These are phyloP conservation scores for Eragrostis nindensis DNA, from an alignment of 176 grass and related monocot genomes.

Conservation along the genomic window DNA sequence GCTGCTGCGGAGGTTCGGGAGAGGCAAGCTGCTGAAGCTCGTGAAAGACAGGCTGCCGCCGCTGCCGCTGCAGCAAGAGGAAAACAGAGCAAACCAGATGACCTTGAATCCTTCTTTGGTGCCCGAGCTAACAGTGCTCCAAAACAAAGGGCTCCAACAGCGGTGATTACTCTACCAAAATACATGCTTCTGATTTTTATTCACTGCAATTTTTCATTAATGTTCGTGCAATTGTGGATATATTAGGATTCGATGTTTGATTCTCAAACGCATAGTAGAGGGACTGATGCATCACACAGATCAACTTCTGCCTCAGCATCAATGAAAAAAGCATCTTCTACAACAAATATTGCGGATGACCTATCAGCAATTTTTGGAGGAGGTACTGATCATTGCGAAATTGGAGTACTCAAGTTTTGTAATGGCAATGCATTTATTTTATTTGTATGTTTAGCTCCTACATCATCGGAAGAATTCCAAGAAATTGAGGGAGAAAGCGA, in stretches of 20 bases:
- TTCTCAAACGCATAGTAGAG: slow-evolving; percentile 68
- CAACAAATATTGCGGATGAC: slow-evolving; percentile 91
- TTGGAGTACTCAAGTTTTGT: slow-evolving; percentile 20
- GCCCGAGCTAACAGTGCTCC: slow-evolving; percentile 82
- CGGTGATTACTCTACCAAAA: slow-evolving; percentile 54
- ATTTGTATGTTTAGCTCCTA: slow-evolving; percentile 63
- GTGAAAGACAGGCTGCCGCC: slow-evolving; percentile 37
- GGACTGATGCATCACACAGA: slow-evolving; percentile 39
- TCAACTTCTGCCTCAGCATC: slow-evolving; percentile 59
- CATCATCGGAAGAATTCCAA: slow-evolving; percentile 95
- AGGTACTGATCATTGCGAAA: slow-evolving; percentile 47
- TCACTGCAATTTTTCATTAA: slow-evolving; percentile 2
- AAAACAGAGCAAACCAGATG: slow-evolving; percentile 73
- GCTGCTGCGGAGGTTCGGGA: slow-evolving; percentile 71
- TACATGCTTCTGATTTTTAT: slow-evolving; percentile 16
- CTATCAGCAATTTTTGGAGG: slow-evolving; percentile 96
- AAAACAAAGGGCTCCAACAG: slow-evolving; percentile 63
- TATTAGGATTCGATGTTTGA: slow-evolving; percentile 84
- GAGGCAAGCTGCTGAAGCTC: slow-evolving; percentile 48
- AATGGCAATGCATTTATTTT: slow-evolving; percentile 10
- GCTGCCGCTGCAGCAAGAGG: slow-evolving; percentile 68
- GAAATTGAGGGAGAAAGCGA: slow-evolving; percentile 83
- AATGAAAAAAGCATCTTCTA: slow-evolving; percentile 76
- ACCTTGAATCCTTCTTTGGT: slow-evolving; percentile 94
- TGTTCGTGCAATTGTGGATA: slow-evolving; percentile 34